phyloP scores from a whole-genome alignment of 164 flowering plant species.

The Cinnamomum chago region DNA sequence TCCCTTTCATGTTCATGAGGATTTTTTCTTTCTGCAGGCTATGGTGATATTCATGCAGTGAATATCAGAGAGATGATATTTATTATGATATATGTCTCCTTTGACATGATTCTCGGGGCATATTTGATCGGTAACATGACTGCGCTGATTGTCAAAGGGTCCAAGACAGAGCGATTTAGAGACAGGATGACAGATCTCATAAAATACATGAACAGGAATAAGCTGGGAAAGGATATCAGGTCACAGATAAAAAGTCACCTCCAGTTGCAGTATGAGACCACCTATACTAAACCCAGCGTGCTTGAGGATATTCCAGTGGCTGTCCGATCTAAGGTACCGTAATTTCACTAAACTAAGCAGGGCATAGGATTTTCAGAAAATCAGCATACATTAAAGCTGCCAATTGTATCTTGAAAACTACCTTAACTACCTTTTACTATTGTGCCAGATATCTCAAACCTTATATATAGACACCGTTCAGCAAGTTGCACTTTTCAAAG shows the following conservation, averaged over 20 bases:
- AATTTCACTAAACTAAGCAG: not conserved
- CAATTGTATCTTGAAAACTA: not conserved
- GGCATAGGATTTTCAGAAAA: not conserved
- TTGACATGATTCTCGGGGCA: conserved; percentile 31
- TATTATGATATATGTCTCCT: conserved; percentile 25
- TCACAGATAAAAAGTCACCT: conserved; percentile 21
- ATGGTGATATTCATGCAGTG: conserved; percentile 32
- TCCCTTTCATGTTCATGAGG: not conserved
- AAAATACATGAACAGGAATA: conserved; percentile 25
- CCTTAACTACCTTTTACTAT: conserved; percentile 1
- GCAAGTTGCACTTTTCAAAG: conserved; percentile 24
- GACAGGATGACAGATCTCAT: conserved; percentile 30
- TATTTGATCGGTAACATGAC: conserved; percentile 34
- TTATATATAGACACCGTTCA: conserved; percentile 14
- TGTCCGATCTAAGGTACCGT: conserved; percentile 19
- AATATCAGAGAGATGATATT: conserved; percentile 32
- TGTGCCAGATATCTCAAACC: conserved; percentile 19
- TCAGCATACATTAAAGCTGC: not conserved
- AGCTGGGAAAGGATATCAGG: conserved; percentile 22
- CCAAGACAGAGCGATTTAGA: conserved; percentile 30
- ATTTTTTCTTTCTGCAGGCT: conserved; percentile 12
- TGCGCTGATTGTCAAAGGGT: conserved; percentile 26
- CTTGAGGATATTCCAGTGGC: conserved; percentile 23
- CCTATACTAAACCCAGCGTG: conserved; percentile 12
- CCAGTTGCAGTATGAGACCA: conserved; percentile 21